Evolutionary conservation across 1,139 yeast species (phyloP).

Genomic region (Blastobotrys malaysiensis): DNA sequence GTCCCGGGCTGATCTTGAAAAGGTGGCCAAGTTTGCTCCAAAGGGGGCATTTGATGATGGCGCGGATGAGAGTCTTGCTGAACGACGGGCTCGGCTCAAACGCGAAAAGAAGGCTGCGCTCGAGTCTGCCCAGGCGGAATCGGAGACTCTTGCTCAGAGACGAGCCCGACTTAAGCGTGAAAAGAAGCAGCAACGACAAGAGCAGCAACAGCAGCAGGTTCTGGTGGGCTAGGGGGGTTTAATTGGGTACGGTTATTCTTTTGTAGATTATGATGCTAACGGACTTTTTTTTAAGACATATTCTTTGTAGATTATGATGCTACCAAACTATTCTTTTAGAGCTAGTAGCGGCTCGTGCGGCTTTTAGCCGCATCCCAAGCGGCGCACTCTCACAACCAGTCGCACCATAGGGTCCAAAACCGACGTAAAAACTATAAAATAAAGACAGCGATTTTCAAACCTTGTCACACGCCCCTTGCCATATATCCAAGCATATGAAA

Average conservation of each 20-base stretch:
- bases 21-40: slow-evolving; percentile 1
- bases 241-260: too few species aligned
- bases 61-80: slow-evolving; percentile 8
- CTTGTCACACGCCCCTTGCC: background rate
- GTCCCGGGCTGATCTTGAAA: slow-evolving; percentile 3
- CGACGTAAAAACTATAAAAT: too few species aligned
- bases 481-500: too few species aligned
- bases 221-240: background rate
- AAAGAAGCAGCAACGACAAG: slow-evolving; percentile 7
- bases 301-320: background rate
- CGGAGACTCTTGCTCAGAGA: slow-evolving; percentile 32
- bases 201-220: slow-evolving; percentile 5
- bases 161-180: slow-evolving; percentile 29
- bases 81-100: slow-evolving; percentile 24
- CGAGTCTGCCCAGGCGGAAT: slow-evolving; percentile 15
- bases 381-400: too few species aligned
- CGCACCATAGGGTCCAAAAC: too few species aligned
- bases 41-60: background rate
- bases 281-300: background rate
- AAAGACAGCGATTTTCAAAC: too few species aligned
- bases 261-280: background rate
- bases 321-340: background rate
- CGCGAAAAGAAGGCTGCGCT: slow-evolving; percentile 12
- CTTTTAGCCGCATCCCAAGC: too few species aligned
- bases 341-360: too few species aligned